Base-by-base conservation (phyloP, 306 rosid species). In the Morella rubra region DNA sequence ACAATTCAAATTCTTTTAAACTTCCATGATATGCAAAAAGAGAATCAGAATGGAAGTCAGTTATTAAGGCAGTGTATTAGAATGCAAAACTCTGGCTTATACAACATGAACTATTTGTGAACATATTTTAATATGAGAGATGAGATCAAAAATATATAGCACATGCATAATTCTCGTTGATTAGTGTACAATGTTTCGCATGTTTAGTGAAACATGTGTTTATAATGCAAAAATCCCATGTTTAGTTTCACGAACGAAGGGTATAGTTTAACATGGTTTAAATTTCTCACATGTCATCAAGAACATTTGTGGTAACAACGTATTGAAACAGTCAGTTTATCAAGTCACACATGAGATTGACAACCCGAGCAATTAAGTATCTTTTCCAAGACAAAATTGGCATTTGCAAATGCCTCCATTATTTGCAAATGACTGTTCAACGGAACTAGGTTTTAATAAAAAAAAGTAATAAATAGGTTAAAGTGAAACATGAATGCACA, bases 11-110 rank as follows among this genome's bases (percentile, higher is more conserved):
- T 18, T 32, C 20, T 52, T 52, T 52, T 52, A 52, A 52, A 52
- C 40, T 22, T 58, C 13, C 37, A 51, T 50, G 8, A 64, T 20
- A n/a, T 40, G 37, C 14, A 22, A 44, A 45, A 5, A 67, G 27
- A 60, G 76, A 67, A 76, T 45, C 22, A 44, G 13, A 44, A 58
- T 18, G 61, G 49, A 7, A 51, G 51, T 51, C 37, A 67, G 32
- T 44, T 20, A 22, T 58, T 27, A 44, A 11, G 44, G 20, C 22
- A 53, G 67, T 42, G 22, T 41, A 19, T 41, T 50, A 50, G 51
- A 12, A 76, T 3, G 53, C 24, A 55, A 77, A 2, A 67, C 18
- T 6, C 8, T n/a, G 19, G 19, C 61, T 4, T 18, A 55, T 55
- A 9, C 19, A 19, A 55, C 10, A 55, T 18, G 58, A 16, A 14